Percentiles rank a stretch among this genome's conserved stretches.
Evolutionary conservation across 768 basidiomycete species (phyloP).

Genomic region (Mycena vulgaris): DNA sequence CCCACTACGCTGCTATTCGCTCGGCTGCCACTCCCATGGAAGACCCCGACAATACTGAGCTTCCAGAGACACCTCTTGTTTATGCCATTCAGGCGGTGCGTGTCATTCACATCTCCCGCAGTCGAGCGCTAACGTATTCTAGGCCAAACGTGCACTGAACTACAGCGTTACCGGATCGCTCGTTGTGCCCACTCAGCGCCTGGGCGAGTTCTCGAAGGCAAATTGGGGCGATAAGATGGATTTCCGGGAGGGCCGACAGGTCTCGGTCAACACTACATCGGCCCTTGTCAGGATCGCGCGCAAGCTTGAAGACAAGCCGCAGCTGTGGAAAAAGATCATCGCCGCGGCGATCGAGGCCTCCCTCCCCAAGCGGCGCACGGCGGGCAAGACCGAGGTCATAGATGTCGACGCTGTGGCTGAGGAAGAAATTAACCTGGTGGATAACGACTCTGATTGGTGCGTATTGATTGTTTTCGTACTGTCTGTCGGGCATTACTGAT

Average conservation of each 20-base stretch:
- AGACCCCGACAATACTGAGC: background rate
- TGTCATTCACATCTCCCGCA: background rate
- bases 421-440: background rate
- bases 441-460: constrained; percentile 10
- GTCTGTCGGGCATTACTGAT: background rate
- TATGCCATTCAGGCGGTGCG: constrained; percentile 11
- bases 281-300: background rate
- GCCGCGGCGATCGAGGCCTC: background rate
- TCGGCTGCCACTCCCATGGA: background rate
- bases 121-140: background rate
- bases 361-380: background rate
- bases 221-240: constrained; percentile 6
- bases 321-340: constrained; percentile 3
- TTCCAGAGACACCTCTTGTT: background rate
- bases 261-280: background rate
- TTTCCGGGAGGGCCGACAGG: background rate
- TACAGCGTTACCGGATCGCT: background rate
- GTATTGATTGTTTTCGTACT: background rate
- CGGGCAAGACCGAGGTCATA: background rate
- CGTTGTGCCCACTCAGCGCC: background rate
- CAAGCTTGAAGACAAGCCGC: background rate
- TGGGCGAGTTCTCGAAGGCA: constrained; percentile 8
- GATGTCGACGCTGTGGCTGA: background rate
- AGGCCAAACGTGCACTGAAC: constrained; percentile 2
- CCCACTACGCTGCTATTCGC: background rate